Conservation (phyloP, 768 basidiomycete species). For the Pleurotus pulmonarius region DNA sequence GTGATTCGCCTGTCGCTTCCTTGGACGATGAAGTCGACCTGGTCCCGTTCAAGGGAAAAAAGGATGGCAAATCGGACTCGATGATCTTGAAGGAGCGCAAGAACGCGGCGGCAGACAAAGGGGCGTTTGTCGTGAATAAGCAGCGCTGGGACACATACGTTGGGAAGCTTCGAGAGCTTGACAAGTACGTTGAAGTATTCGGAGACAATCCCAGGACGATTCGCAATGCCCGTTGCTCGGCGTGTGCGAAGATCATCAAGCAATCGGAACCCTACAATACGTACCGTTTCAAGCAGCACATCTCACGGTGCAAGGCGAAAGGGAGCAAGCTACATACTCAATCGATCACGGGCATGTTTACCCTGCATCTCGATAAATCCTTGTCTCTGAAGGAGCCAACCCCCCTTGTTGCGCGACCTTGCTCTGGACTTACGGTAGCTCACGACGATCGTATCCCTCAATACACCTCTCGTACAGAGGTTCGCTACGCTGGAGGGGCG, state of each 20-base stretch:
- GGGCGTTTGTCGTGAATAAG: background rate
- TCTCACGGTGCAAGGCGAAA: background rate
- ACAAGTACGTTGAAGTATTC: background rate
- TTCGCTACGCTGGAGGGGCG: background rate
- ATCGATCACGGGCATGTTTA: background rate
- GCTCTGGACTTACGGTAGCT: background rate
- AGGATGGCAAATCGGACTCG: too few species aligned
- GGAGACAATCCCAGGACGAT: background rate
- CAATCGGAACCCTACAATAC: background rate
- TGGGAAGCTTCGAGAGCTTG: background rate
- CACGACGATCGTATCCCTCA: background rate
- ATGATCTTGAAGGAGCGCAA: background rate
- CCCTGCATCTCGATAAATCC: background rate
- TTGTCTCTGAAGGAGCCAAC: background rate
- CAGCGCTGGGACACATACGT: background rate
- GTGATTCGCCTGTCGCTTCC: too few species aligned
- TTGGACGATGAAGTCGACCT: background rate
- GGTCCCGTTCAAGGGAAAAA: background rate
- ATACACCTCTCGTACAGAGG: background rate
- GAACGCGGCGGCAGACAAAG: background rate
- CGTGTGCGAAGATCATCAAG: background rate
- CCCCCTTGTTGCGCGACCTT: background rate
- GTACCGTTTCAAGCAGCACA: background rate
- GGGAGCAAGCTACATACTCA: background rate
- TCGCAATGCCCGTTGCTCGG: background rate